Conservation (phyloP, 768 basidiomycete species). For the Russula lepida region DNA sequence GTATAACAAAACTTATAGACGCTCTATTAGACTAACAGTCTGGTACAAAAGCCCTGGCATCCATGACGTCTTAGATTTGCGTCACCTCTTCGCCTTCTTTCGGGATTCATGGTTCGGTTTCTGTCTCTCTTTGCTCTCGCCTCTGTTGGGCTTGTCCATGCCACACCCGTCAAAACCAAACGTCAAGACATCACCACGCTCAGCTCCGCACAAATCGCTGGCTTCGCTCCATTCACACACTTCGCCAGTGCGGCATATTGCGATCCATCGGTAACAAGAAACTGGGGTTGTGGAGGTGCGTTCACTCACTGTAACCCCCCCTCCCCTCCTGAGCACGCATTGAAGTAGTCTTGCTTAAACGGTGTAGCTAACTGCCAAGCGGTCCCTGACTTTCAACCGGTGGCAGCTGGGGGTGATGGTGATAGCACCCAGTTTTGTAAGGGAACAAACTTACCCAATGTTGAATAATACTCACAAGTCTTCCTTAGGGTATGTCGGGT, state of each 20-base stretch:
- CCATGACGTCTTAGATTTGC: neutral
- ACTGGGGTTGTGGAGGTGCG: conserved; percentile 29
- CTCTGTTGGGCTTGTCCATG: neutral
- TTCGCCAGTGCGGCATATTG: conserved; percentile 31
- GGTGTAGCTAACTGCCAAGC: conserved; percentile 37
- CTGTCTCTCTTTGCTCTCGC: neutral
- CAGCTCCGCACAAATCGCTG: conserved; percentile 23
- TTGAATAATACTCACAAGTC: neutral
- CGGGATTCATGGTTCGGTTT: neutral
- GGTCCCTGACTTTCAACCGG: conserved; percentile 39
- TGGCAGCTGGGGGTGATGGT: conserved; percentile 43
- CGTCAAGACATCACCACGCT: conserved; percentile 22
- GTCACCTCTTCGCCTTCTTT: neutral
- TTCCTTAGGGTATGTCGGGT: conserved; percentile 47
- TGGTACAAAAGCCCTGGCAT: neutral
- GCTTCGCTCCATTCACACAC: conserved; percentile 27
- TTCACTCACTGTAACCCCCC: neutral
- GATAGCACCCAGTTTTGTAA: conserved; percentile 35
- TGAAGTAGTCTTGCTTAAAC: neutral
- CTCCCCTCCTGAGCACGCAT: neutral
- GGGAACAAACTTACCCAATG: neutral
- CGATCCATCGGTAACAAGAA: conserved; percentile 22
- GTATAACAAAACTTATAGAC: too few relatives aligned
- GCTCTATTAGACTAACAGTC: too few relatives aligned
- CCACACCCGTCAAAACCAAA: neutral